Percentiles rank a stretch among this genome's conserved stretches.
Evolutionary conservation across 768 basidiomycete species (phyloP).

Genomic region (Strobilomyces dryophilus): DNA sequence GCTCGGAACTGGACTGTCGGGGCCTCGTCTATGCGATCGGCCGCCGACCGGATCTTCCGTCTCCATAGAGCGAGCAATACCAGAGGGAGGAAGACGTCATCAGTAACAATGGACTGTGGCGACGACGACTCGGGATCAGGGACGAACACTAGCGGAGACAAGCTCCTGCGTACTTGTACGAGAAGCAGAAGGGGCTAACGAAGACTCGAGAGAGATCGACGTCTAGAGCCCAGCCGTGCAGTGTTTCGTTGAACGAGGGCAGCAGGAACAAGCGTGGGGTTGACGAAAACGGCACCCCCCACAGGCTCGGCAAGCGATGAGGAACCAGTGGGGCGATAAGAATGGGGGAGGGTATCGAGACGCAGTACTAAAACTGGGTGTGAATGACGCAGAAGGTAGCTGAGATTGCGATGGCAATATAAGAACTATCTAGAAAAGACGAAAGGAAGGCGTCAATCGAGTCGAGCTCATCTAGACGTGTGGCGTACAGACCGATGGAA

Average conservation of each 20-base stretch:
- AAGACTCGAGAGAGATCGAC: constrained; percentile 8
- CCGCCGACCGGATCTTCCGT: not conserved
- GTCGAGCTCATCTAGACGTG: constrained; percentile 3
- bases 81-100: constrained; percentile 13
- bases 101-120: constrained; percentile 10
- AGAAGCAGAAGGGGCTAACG: constrained; percentile 2
- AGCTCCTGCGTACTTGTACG: constrained; percentile 16
- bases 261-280: constrained; percentile 11
- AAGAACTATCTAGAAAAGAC: constrained; percentile 12
- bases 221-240: constrained; percentile 9
- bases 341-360: constrained; percentile 19
- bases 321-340: constrained; percentile 21
- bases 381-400: constrained; percentile 17
- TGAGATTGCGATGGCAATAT: constrained; percentile 5
- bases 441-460: constrained; percentile 10
- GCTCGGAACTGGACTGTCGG: constrained; percentile 4
- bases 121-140: constrained; percentile 13
- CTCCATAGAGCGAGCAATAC: constrained; percentile 4
- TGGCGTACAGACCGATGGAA: constrained; percentile 21
- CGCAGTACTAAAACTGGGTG: constrained; percentile 20
- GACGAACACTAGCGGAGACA: constrained; percentile 24
- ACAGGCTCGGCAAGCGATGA: constrained; percentile 17
- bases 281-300: constrained; percentile 23
- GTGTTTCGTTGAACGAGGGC: constrained; percentile 10
- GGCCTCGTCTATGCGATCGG: constrained; percentile 5